Percentiles rank a stretch among this genome's conserved stretches.
phyloP scores from a whole-genome alignment of 2,329 filamentous ascomycete species.

The Colletotrichum eleusines region DNA sequence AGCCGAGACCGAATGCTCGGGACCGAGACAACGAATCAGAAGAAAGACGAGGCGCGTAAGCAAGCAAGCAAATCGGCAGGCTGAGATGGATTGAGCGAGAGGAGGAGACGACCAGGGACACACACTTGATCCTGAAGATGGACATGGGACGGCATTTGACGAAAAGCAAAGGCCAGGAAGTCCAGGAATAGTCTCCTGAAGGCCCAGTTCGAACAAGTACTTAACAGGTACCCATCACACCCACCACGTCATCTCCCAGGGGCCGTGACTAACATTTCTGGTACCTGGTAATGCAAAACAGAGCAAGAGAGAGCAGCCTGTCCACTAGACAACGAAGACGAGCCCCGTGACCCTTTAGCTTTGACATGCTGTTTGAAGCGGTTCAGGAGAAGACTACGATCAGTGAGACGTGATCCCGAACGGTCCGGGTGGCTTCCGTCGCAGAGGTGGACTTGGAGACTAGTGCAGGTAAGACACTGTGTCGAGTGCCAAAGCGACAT shows the following conservation, averaged over 20 bases:
- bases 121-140: slow-evolving; percentile 1
- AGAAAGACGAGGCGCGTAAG: slow-evolving; percentile 12
- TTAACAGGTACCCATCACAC: slow-evolving; percentile 15
- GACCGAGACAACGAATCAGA: slow-evolving; percentile 30
- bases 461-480: slow-evolving; percentile 2
- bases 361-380: slow-evolving; percentile 30
- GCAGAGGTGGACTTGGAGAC: slow-evolving; percentile 2
- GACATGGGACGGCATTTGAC: slow-evolving; percentile 17
- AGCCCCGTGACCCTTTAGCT: slow-evolving; percentile 26
- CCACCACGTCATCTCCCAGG: neutral
- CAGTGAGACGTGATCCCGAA: slow-evolving; percentile 22
- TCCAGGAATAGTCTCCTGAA: slow-evolving; percentile 12
- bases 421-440: slow-evolving; percentile 23
- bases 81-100: slow-evolving; percentile 8
- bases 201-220: slow-evolving; percentile 18
- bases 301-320: slow-evolving; percentile 6
- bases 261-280: slow-evolving; percentile 17
- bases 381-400: slow-evolving; percentile 16
- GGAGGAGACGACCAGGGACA: neutral
- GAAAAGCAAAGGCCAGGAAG: neutral
- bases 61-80: neutral
- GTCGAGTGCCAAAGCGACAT: slow-evolving; percentile 32
- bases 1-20: neutral
- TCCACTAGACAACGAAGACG: slow-evolving; percentile 22
- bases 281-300: slow-evolving; percentile 23